phyloP scores from a whole-genome alignment of 192 early-diverging fungal species.

The Podila verticillata region DNA sequence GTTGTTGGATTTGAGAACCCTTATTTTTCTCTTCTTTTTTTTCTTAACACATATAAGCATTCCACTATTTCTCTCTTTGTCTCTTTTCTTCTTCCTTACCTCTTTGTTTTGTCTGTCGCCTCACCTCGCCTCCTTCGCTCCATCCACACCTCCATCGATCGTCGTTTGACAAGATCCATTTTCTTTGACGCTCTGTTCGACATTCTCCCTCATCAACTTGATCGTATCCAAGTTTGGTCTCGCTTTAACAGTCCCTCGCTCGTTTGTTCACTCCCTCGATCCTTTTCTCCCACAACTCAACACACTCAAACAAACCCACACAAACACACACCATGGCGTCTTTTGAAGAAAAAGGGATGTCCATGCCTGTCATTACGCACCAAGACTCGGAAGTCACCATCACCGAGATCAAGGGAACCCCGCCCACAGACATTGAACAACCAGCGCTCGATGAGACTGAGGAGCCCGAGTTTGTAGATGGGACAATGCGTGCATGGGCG shows the following conservation, averaged over 20 bases:
- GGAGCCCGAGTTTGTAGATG: constrained; percentile 28
- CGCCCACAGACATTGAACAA: neutral
- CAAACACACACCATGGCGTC: neutral
- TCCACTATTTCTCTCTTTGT: neutral
- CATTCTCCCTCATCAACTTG: neutral
- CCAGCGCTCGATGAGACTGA: neutral
- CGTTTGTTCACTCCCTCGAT: neutral
- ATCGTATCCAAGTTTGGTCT: no score
- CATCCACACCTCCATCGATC: neutral
- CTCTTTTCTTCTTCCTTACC: neutral
- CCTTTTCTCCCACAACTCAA: neutral
- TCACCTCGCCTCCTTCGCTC: neutral
- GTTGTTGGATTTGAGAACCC: neutral
- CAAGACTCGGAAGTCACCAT: constrained; percentile 33
- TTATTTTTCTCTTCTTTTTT: neutral
- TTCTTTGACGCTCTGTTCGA: neutral
- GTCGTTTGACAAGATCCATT: neutral
- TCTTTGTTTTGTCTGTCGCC: neutral
- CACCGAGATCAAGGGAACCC: neutral
- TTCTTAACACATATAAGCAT: neutral
- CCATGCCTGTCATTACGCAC: constrained; percentile 4
- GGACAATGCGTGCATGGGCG: constrained; percentile 49
- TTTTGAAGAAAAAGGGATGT: neutral
- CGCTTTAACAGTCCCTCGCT: neutral
- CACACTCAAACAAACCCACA: neutral